Percentiles rank a stretch among this genome's conserved stretches.
Conservation (phyloP, 2,329 filamentous ascomycete genomes). For the Fusarium keratoplasticum region DNA sequence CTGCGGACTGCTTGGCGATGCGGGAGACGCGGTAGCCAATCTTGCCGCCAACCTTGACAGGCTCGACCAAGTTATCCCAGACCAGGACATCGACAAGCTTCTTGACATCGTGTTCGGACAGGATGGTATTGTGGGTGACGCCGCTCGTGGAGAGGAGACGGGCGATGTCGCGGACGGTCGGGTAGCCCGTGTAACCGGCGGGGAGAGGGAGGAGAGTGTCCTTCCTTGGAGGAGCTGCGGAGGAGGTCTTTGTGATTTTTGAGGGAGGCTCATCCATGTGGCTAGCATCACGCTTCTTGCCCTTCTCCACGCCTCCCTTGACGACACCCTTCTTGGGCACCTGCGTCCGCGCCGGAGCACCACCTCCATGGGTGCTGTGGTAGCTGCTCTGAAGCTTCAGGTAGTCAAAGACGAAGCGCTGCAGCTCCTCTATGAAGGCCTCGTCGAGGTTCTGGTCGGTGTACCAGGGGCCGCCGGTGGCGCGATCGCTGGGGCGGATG, state of each 20-base stretch:
- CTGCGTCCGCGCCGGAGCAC: conserved; percentile 52
- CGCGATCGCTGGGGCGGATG: conserved; percentile 86
- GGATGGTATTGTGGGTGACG: conserved; percentile 78
- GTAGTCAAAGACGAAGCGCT: conserved; percentile 78
- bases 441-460: conserved; percentile 91
- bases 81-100: conserved; percentile 89
- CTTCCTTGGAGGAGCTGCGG: conserved; percentile 43
- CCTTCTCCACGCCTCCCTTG: conserved; percentile 59
- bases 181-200: conserved; percentile 80
- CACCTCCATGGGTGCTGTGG: conserved; percentile 55
- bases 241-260: conserved; percentile 43
- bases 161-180: conserved; percentile 83
- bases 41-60: conserved; percentile 61
- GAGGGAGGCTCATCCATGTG: conserved; percentile 50
- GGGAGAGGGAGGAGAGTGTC: conserved; percentile 64
- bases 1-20: conserved; percentile 58
- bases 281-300: conserved; percentile 64
- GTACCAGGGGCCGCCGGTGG: conserved; percentile 95
- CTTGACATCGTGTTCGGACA: conserved; percentile 81
- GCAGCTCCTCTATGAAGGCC: conserved; percentile 84
- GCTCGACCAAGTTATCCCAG: conserved; percentile 87
- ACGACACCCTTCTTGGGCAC: conserved; percentile 68
- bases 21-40: conserved; percentile 66
- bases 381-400: conserved; percentile 80
- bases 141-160: conserved; percentile 75